A percentile compares a stretch with the other conserved stretches of the same genome.
phyloP scores from a whole-genome alignment of 1,284 basidiomycete genomes.

The Boletellus dicymbophilus region DNA sequence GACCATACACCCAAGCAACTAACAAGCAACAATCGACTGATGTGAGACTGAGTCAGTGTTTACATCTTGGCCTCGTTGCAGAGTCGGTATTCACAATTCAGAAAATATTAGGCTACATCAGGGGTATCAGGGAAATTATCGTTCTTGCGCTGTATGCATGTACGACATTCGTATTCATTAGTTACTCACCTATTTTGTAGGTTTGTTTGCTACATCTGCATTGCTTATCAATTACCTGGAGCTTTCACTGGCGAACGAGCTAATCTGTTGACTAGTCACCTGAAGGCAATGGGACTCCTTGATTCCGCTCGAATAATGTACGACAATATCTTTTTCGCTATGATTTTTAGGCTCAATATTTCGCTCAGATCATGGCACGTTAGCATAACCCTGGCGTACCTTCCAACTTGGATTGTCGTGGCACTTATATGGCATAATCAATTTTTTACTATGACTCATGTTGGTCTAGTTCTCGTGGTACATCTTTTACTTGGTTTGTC shows the following conservation, averaged over 20 bases:
- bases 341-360: not conserved
- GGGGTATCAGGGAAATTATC: constrained; percentile 60
- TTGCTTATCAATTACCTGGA: constrained; percentile 74
- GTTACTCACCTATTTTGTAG: constrained; percentile 30
- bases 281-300: constrained; percentile 74
- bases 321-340: constrained; percentile 14
- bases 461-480: constrained; percentile 60
- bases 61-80: not conserved
- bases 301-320: constrained; percentile 67
- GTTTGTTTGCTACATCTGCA: constrained; percentile 67
- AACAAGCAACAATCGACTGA: constrained; percentile 59
- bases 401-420: constrained; percentile 69
- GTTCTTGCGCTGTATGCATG: constrained; percentile 58
- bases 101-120: constrained; percentile 52
- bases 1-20: constrained; percentile 71
- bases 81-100: constrained; percentile 7
- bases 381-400: constrained; percentile 54
- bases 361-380: constrained; percentile 64
- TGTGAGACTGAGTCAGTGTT: constrained; percentile 55
- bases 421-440: constrained; percentile 62
- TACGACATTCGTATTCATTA: not conserved
- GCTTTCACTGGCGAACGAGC: constrained; percentile 65
- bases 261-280: constrained; percentile 58
- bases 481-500: constrained; percentile 70
- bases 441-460: constrained; percentile 65